These are phyloP conservation scores for Lentinula raphanica DNA, from an alignment of 768 basidiomycete species.

Conservation along the genomic window DNA sequence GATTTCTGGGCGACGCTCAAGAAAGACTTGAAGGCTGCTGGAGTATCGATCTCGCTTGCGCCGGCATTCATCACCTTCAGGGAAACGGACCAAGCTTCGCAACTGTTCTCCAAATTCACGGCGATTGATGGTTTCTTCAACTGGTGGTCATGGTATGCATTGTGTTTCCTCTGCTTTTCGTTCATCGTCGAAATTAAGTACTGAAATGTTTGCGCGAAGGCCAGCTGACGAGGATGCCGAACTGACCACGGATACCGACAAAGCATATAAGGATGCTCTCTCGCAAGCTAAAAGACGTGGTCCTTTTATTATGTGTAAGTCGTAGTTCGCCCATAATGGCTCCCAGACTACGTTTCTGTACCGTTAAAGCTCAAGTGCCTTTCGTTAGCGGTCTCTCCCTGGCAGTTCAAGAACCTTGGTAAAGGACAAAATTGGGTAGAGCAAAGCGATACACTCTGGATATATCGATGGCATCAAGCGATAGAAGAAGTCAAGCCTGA, in stretches of 20 bases:
- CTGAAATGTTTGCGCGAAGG: slow-evolving; percentile 1
- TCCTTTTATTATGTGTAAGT: slow-evolving; percentile 26
- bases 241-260: slow-evolving; percentile 21
- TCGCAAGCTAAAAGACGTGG: slow-evolving; percentile 11
- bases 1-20: slow-evolving; percentile 16
- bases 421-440: slow-evolving; percentile 20
- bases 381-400: slow-evolving; percentile 20
- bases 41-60: slow-evolving; percentile 25
- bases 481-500: slow-evolving; percentile 19
- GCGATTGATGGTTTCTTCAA: slow-evolving; percentile 28
- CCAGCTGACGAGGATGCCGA: slow-evolving; percentile 16
- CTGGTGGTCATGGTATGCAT: slow-evolving; percentile 29
- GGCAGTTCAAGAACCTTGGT: slow-evolving; percentile 21
- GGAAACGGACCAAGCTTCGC: slow-evolving; percentile 14
- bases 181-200: not conserved
- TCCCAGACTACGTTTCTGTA: not conserved
- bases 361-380: too few relatives aligned
- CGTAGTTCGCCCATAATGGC: too few relatives aligned
- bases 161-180: too few relatives aligned
- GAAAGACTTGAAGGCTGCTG: slow-evolving; percentile 10
- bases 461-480: slow-evolving; percentile 23
- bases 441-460: slow-evolving; percentile 20
- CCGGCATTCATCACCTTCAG: slow-evolving; percentile 25
- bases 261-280: slow-evolving; percentile 19
- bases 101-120: slow-evolving; percentile 19